phyloP scores from a whole-genome alignment of 208 protist species.

The Crithidia sp. region DNA sequence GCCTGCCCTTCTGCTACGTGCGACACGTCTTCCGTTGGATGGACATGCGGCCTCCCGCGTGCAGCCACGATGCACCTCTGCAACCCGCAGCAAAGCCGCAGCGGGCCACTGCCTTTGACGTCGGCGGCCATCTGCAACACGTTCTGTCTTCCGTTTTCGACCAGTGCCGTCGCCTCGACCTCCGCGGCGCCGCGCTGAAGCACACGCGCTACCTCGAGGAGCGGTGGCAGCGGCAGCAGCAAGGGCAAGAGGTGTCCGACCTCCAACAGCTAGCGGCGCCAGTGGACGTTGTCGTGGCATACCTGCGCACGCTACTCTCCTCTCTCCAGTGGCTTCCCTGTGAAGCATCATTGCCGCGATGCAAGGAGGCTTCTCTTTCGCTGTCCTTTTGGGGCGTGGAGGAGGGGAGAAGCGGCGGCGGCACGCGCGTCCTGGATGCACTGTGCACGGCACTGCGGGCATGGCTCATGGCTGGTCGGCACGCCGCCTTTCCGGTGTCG shows the following conservation, averaged over 20 bases:
- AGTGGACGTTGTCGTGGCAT: conserved; percentile 48
- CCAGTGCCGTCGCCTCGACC: conserved; percentile 53
- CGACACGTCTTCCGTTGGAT: conserved; percentile 30
- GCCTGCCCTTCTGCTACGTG: conserved; percentile 18
- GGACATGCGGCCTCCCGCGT: neutral
- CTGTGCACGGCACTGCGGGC: conserved; percentile 33
- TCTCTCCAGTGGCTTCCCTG: conserved; percentile 28
- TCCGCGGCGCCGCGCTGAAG: conserved; percentile 60
- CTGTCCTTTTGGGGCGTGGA: conserved; percentile 54
- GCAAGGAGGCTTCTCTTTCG: too few species aligned
- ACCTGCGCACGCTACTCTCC: conserved; percentile 47
- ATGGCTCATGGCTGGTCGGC: conserved; percentile 57
- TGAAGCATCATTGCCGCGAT: too few species aligned
- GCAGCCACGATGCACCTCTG: neutral
- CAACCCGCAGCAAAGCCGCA: neutral
- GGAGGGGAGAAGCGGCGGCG: neutral
- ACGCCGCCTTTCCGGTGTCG: conserved; percentile 46
- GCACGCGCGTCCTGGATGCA: conserved; percentile 34
- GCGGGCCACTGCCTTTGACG: conserved; percentile 6
- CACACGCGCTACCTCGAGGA: conserved; percentile 56
- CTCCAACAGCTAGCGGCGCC: conserved; percentile 35
- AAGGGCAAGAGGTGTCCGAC: conserved; percentile 7
- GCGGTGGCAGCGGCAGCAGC: conserved; percentile 25
- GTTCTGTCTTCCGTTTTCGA: conserved; percentile 44
- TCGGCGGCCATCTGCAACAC: conserved; percentile 10